phyloP scores from a whole-genome alignment of 352 stramenopile species.

The Pythium brachiatum region DNA sequence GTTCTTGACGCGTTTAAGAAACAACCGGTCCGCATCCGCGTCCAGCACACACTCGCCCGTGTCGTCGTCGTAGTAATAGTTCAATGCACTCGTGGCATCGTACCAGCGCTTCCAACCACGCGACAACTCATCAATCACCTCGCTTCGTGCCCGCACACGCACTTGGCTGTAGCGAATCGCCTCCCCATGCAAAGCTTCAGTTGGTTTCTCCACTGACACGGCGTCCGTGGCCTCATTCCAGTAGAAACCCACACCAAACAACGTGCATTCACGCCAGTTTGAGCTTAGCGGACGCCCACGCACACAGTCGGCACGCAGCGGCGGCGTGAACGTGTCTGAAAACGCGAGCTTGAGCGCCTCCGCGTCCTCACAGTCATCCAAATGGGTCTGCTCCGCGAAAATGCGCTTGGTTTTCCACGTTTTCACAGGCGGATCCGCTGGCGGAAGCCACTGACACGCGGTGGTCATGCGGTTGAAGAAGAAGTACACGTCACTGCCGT shows the following conservation, averaged over 20 bases:
- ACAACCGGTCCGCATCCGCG: conserved; percentile 35
- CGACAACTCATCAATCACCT: conserved; percentile 52
- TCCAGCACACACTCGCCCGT: conserved; percentile 68
- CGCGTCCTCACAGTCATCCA: conserved; percentile 49
- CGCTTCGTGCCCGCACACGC: conserved; percentile 48
- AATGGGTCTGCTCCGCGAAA: conserved; percentile 40
- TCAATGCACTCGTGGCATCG: conserved; percentile 47
- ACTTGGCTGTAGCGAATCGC: conserved; percentile 52
- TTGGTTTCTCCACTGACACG: conserved; percentile 54
- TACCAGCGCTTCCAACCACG: conserved; percentile 60
- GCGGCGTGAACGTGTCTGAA: conserved; percentile 28
- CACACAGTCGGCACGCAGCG: conserved; percentile 40
- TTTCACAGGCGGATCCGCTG: conserved; percentile 26
- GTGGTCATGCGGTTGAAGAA: conserved; percentile 61
- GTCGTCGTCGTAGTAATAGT: conserved; percentile 65
- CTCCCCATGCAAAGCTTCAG: conserved; percentile 47
- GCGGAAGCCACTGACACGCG: conserved; percentile 58
- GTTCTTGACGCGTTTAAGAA: conserved; percentile 34
- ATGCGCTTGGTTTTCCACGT: conserved; percentile 62
- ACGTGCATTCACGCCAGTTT: conserved; percentile 48
- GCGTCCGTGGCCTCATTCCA: conserved; percentile 29
- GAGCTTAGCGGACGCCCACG: conserved; percentile 38
- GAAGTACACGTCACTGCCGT: conserved; percentile 61
- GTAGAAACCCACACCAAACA: conserved; percentile 61
- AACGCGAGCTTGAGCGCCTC: conserved; percentile 46